Percentiles rank a stretch among this genome's conserved stretches.
These are phyloP conservation scores for Komagataea norvegica DNA, from an alignment of 1,139 yeast species.

Conservation along the genomic window DNA sequence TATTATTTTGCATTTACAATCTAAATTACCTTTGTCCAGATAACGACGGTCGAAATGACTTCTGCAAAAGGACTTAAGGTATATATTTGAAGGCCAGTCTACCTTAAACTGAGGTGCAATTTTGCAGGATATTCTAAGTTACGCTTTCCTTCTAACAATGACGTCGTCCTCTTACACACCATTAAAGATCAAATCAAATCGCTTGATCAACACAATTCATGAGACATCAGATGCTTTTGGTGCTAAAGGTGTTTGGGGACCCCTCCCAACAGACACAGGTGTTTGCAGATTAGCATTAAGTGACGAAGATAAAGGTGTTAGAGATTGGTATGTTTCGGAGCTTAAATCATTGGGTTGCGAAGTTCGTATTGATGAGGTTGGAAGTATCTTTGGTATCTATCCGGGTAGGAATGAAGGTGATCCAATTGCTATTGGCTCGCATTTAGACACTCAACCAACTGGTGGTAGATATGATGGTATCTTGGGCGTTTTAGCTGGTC, in stretches of 20 bases:
- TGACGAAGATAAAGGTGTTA: conserved; percentile 59
- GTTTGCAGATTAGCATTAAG: conserved; percentile 57
- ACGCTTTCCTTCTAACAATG: conserved; percentile 1
- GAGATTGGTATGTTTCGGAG: conserved; percentile 62
- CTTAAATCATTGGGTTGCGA: conserved; percentile 50
- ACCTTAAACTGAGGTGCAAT: conserved; percentile 1
- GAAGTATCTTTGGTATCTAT: conserved; percentile 60
- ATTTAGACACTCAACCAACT: conserved; percentile 74
- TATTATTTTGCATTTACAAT: too few species aligned
- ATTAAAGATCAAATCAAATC: conserved; percentile 31
- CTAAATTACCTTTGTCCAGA: too few species aligned
- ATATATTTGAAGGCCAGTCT: too few species aligned
- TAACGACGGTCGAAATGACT: too few species aligned
- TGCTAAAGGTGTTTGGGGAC: conserved; percentile 59
- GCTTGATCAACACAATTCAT: conserved; percentile 54
- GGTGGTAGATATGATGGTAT: conserved; percentile 77
- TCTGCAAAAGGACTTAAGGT: too few species aligned
- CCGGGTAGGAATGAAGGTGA: conserved; percentile 49
- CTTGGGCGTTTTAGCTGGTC: conserved; percentile 61
- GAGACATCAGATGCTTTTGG: conserved; percentile 57
- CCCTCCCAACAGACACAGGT: conserved; percentile 50
- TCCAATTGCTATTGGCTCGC: conserved; percentile 71
- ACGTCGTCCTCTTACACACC: conserved; percentile 4
- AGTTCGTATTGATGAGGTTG: conserved; percentile 56
- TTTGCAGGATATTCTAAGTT: neutral